These are phyloP conservation scores for Coemansia sp. DNA, from an alignment of 192 early-diverging fungal genomes.

Conservation along the genomic window DNA sequence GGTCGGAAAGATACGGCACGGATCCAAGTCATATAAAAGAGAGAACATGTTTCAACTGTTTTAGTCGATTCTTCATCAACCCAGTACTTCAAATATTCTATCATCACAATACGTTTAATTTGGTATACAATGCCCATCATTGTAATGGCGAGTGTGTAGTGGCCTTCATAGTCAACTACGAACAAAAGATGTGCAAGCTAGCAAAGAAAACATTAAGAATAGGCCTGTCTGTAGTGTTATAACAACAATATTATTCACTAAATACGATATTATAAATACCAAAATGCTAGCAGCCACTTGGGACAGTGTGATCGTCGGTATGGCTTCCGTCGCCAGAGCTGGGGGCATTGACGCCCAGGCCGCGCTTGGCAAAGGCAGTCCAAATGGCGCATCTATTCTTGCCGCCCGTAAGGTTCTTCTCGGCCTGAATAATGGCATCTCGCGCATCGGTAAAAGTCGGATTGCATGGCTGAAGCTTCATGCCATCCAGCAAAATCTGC, in stretches of 20 bases:
- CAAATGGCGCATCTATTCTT: conserved; percentile 59
- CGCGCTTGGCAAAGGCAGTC: conserved; percentile 68
- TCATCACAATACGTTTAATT: too few relatives aligned
- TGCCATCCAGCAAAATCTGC: conserved; percentile 55
- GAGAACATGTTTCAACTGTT: too few relatives aligned
- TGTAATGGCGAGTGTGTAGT: too few relatives aligned
- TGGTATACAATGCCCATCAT: too few relatives aligned
- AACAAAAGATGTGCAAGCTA: too few relatives aligned
- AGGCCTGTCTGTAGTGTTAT: background rate
- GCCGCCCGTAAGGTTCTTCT: conserved; percentile 52
- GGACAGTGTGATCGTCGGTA: conserved; percentile 23
- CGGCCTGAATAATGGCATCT: conserved; percentile 64
- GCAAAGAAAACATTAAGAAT: too few relatives aligned
- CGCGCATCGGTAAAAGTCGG: conserved; percentile 63
- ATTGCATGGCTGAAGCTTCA: conserved; percentile 67
- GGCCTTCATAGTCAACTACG: too few relatives aligned
- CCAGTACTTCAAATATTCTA: too few relatives aligned
- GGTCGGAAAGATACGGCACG: too few relatives aligned
- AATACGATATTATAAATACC: background rate
- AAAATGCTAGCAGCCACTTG: conserved; percentile 18
- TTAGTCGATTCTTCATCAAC: too few relatives aligned
- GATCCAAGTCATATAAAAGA: too few relatives aligned
- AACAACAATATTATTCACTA: background rate
- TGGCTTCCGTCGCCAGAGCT: conserved; percentile 7
- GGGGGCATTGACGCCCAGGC: conserved; percentile 49